Conservation (phyloP, 2,329 filamentous ascomycete species). For the Alternaria sp. region DNA sequence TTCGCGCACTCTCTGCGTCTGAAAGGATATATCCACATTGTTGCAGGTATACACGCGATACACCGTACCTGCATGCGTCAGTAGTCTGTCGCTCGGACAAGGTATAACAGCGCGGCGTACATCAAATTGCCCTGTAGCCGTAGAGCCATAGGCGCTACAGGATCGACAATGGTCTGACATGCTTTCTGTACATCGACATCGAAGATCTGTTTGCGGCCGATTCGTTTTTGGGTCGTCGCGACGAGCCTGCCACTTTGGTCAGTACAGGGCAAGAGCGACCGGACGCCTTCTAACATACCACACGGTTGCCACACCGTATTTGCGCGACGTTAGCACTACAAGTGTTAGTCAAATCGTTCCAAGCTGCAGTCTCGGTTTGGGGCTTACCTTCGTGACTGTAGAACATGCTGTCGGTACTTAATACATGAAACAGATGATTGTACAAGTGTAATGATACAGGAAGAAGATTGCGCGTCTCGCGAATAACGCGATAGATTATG, state of each 20-base stretch:
- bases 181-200: constrained; percentile 86
- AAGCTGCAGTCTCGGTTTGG: not conserved
- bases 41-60: constrained; percentile 83
- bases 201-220: constrained; percentile 86
- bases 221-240: constrained; percentile 76
- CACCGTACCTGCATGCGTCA: constrained; percentile 59
- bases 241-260: constrained; percentile 71
- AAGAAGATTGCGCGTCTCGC: not conserved
- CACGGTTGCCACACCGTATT: constrained; percentile 92
- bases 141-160: constrained; percentile 85
- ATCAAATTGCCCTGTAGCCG: constrained; percentile 89
- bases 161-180: constrained; percentile 85
- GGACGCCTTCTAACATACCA: constrained; percentile 68
- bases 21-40: constrained; percentile 86
- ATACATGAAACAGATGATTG: constrained; percentile 10
- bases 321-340: constrained; percentile 77
- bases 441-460: constrained; percentile 3
- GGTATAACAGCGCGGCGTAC: constrained; percentile 50
- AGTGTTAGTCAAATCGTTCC: constrained; percentile 27
- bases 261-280: constrained; percentile 18
- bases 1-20: constrained; percentile 77
- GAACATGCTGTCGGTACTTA: constrained; percentile 69
- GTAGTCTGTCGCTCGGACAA: not conserved
- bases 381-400: constrained; percentile 90
- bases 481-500: not conserved